These are phyloP conservation scores for Bauhinia variegata DNA, from an alignment of 306 rosid genomes.

Conservation along the genomic window DNA sequence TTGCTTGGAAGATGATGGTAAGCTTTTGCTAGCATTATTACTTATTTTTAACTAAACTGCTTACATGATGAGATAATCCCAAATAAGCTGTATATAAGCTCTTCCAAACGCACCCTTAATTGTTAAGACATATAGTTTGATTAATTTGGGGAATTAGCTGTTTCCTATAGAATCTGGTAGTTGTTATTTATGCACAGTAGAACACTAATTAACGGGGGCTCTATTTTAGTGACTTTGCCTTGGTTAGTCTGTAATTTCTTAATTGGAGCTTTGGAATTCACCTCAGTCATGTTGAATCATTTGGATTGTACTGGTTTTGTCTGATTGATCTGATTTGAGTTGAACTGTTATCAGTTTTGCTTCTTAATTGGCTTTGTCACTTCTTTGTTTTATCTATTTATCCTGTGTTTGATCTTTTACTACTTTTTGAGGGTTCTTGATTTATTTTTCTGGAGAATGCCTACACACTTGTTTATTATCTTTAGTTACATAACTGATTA, in stretches of 20 bases:
- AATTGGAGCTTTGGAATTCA: constrained; percentile 1
- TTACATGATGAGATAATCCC: no score
- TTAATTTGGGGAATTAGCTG: constrained; percentile 11
- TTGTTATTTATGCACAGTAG: background rate
- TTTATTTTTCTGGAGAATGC: background rate
- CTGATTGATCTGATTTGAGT: constrained; percentile 26
- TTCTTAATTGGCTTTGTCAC: background rate
- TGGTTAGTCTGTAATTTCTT: constrained; percentile 12
- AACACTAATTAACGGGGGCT: background rate
- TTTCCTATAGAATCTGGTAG: constrained; percentile 13
- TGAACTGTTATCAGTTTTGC: constrained; percentile 21
- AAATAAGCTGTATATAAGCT: no score
- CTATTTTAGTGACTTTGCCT: constrained; percentile 16
- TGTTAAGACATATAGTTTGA: background rate
- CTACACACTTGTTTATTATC: no score
- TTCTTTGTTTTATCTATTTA: constrained; percentile 12
- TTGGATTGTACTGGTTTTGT: constrained; percentile 17
- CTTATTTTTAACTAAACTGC: no score
- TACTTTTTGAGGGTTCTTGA: constrained; percentile 1
- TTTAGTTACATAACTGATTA: background rate
- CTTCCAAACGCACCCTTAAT: no score
- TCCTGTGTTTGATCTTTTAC: background rate
- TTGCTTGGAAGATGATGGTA: constrained; percentile 99
- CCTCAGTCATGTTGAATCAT: background rate
- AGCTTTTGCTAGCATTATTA: constrained; percentile 12